Percentiles rank a stretch among this genome's conserved stretches.
phyloP scores from a whole-genome alignment of 2,329 filamentous ascomycete species.

The Aureobasidium sp. region DNA sequence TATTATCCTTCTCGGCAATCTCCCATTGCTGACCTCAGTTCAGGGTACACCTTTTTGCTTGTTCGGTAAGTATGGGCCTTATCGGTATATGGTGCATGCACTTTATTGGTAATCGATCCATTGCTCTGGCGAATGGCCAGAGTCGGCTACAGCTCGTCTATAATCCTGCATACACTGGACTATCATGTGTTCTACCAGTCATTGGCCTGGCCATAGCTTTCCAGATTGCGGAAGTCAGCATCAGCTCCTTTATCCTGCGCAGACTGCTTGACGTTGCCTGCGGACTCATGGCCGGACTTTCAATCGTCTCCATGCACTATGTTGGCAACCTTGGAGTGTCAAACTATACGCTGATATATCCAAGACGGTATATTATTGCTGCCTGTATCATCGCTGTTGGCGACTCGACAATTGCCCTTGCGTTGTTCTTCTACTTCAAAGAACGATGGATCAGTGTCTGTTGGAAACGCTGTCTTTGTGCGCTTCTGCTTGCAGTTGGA shows the following conservation, averaged over 20 bases:
- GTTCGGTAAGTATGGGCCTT: conserved; percentile 37
- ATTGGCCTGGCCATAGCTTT: conserved; percentile 66
- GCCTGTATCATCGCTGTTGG: conserved; percentile 64
- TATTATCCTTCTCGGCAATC: neutral
- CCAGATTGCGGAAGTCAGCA: conserved; percentile 49
- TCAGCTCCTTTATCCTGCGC: conserved; percentile 24
- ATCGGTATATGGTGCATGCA: conserved; percentile 55
- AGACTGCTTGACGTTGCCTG: conserved; percentile 41
- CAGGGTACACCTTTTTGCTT: conserved; percentile 32
- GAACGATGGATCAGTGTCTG: conserved; percentile 69
- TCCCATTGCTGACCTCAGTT: neutral
- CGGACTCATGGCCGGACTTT: conserved; percentile 62
- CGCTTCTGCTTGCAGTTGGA: conserved; percentile 59
- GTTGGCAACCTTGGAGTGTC: conserved; percentile 74
- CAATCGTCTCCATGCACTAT: conserved; percentile 82
- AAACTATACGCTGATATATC: conserved; percentile 64
- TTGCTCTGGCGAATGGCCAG: conserved; percentile 58
- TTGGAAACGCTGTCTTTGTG: conserved; percentile 64
- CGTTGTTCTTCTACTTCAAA: conserved; percentile 69
- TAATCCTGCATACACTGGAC: conserved; percentile 59
- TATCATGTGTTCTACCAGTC: conserved; percentile 76
- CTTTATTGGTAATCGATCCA: conserved; percentile 74
- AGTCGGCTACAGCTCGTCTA: conserved; percentile 63
- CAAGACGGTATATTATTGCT: conserved; percentile 52
- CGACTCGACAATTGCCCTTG: conserved; percentile 61